Conservation (phyloP, 2,329 filamentous ascomycete genomes). For the Exophiala sp. region DNA sequence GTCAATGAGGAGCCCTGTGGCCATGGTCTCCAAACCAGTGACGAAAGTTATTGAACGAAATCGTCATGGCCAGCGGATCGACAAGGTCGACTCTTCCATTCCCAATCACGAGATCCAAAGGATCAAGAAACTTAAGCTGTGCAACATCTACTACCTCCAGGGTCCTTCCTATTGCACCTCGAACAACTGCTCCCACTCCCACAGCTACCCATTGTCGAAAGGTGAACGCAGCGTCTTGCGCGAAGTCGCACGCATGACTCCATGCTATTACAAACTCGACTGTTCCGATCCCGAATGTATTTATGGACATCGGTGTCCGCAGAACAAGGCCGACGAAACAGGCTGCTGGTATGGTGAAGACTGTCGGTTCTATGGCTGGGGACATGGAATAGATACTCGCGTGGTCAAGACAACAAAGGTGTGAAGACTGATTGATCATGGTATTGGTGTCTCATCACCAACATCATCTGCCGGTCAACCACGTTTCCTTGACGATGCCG, state of each 20-base stretch:
- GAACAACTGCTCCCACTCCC: conserved; percentile 52
- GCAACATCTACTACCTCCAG: conserved; percentile 57
- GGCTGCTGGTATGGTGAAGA: conserved; percentile 53
- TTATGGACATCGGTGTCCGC: conserved; percentile 58
- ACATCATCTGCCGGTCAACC: neutral
- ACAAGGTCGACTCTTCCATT: conserved; percentile 47
- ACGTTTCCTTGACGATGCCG: neutral
- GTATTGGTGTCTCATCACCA: neutral
- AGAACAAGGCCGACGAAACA: conserved; percentile 47
- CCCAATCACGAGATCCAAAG: conserved; percentile 52
- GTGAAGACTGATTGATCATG: conserved; percentile 25
- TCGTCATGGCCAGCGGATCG: conserved; percentile 55
- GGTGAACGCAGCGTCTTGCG: conserved; percentile 50
- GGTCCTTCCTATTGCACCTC: conserved; percentile 50
- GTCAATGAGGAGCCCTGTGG: conserved; percentile 37
- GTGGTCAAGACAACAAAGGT: conserved; percentile 50
- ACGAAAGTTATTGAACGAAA: conserved; percentile 49
- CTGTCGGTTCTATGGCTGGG: conserved; percentile 53
- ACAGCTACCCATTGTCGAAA: conserved; percentile 49
- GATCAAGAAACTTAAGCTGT: conserved; percentile 57
- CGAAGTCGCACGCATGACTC: conserved; percentile 57
- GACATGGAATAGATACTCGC: conserved; percentile 54
- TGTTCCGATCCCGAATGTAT: conserved; percentile 58
- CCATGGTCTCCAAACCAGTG: conserved; percentile 36
- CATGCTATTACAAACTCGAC: conserved; percentile 52